Evolutionary conservation across 2,329 filamentous ascomycete species (phyloP), one percentile per base, ranked within the genome.

Genomic region (Bipolaris zeicola): DNA sequence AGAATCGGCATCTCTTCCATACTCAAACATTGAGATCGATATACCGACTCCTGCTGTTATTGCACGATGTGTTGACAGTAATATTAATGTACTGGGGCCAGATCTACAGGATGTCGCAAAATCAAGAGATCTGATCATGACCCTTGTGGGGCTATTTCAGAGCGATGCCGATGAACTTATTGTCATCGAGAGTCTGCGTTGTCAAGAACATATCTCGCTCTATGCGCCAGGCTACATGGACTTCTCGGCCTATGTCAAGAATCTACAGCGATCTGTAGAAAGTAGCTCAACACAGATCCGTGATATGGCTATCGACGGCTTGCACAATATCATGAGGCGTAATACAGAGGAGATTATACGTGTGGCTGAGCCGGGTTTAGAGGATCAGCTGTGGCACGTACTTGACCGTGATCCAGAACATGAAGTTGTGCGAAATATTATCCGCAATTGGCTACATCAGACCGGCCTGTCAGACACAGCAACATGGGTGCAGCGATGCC

Each of bases 301-400:
- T 50, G 89, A 93, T 68, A 89, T 90, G 61, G 92, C 93, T 1
- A 85, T 97, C 11, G 90, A 96, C 71, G 94, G 93, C 1, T 80
- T 99, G 0, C 93, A 96, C 69, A 96, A 96, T 61, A 83, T 98
- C 34, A 98, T 99, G 93, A 94, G 96, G 76, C 85, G 92, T 44
- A 89, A 96, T 69, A 90, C 94, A 0, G 86, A 89, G 57, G 90
- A 93, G 60, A 92, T 98, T 8, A 84, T 97, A 18, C 79, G 83
- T 43, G 88, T 89, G 5, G 92, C 92, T 4, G 85, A 90, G 10
- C 82, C 86, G 26, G 91, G 90, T 0, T 86, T 99, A 18, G 94
- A 97, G 73, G 92, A 97, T 64, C 89, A 95, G 58, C 80, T 99
- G 0, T 99, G 95, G 96, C 83, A 96, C 50, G 88, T 91, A 0